These are phyloP conservation scores for Deinandra increscens DNA, from an alignment of 129 eudicot genomes.

Conservation along the genomic window DNA sequence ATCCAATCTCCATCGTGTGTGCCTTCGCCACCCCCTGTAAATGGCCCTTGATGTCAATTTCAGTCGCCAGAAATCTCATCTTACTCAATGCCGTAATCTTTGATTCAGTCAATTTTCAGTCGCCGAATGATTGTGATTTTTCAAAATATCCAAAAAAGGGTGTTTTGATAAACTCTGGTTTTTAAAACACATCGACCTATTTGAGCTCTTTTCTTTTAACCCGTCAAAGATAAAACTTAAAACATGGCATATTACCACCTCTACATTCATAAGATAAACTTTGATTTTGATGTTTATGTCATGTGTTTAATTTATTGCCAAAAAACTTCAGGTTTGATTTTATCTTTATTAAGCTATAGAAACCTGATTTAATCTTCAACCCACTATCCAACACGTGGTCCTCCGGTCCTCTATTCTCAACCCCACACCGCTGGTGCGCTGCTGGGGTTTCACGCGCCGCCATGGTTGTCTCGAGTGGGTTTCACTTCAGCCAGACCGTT, in stretches of 20 bases:
- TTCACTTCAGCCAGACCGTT: slow-evolving; percentile 46
- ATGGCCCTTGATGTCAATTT: slow-evolving; percentile 56
- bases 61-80: slow-evolving; percentile 45
- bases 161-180: too few species aligned
- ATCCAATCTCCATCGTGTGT: slow-evolving; percentile 35
- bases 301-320: neutral
- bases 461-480: slow-evolving; percentile 69
- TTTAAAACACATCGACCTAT: too few species aligned
- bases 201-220: too few species aligned
- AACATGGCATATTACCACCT: neutral
- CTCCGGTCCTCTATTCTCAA: slow-evolving; percentile 45
- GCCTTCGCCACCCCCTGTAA: slow-evolving; percentile 72
- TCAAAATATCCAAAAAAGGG: too few species aligned
- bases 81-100: slow-evolving; percentile 72
- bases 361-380: slow-evolving; percentile 53
- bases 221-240: too few species aligned
- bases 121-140: too few species aligned
- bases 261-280: neutral
- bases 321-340: neutral
- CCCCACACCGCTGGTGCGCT: slow-evolving; percentile 77
- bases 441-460: slow-evolving; percentile 45
- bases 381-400: slow-evolving; percentile 47
- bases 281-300: neutral
- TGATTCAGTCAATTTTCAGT: too few species aligned
- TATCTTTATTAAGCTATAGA: neutral